Conservation (phyloP, 2,329 filamentous ascomycete genomes). For the Botrytis squamosa region DNA sequence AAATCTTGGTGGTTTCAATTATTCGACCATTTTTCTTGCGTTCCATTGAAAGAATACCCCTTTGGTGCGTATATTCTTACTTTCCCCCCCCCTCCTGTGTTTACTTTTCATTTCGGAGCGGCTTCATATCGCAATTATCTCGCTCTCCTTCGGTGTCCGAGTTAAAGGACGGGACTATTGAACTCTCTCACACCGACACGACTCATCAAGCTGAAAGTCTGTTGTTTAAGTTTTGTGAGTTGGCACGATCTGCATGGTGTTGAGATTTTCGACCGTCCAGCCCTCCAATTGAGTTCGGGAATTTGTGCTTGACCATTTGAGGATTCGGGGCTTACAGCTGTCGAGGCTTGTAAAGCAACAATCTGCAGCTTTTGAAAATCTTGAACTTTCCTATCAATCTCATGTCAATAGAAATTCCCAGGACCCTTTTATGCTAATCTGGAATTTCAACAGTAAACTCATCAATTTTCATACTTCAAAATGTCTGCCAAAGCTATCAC, state of each 20-base stretch:
- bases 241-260: constrained; percentile 16
- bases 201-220: neutral
- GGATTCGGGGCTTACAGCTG: neutral
- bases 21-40: neutral
- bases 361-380: neutral
- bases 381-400: constrained; percentile 5
- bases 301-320: neutral
- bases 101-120: constrained; percentile 1
- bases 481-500: constrained; percentile 97
- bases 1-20: neutral
- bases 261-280: neutral
- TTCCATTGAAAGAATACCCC: neutral
- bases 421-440: constrained; percentile 10
- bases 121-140: constrained; percentile 7
- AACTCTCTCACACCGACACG: neutral
- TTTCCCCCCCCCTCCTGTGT: neutral
- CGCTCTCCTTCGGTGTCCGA: neutral
- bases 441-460: constrained; percentile 18
- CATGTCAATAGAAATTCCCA: neutral
- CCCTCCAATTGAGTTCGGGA: constrained; percentile 4
- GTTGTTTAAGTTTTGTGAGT: constrained; percentile 5
- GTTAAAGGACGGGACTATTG: neutral
- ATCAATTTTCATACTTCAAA: constrained; percentile 40
- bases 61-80: constrained; percentile 18
- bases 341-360: constrained; percentile 6